A percentile compares a stretch with the other conserved stretches of the same genome.
Conservation (phyloP, 352 stramenopile genomes). For the Hyaloperonospora arabidopsidis region DNA sequence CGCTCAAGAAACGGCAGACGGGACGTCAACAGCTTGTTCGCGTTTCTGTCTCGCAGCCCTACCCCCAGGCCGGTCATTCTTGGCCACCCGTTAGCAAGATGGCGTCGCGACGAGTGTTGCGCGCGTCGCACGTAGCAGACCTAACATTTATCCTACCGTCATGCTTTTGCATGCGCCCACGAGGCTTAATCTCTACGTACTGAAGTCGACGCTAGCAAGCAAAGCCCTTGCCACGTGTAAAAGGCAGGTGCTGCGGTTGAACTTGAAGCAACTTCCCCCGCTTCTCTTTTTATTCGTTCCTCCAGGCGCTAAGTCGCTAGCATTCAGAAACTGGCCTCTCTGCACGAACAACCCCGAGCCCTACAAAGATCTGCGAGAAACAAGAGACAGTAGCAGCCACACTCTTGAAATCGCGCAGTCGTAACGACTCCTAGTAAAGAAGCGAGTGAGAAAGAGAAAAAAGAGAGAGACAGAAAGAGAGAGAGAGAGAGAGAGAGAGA, state of each 20-base stretch:
- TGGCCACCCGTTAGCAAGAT: conserved; percentile 9
- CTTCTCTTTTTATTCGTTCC: neutral
- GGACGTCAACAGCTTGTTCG: too few relatives aligned
- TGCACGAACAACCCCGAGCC: conserved; percentile 21
- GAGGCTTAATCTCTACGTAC: too few relatives aligned
- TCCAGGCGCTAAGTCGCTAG: neutral
- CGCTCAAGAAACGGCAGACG: too few relatives aligned
- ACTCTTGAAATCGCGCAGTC: conserved; percentile 22
- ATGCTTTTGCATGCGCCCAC: too few relatives aligned
- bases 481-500: too few relatives aligned
- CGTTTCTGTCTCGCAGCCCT: conserved; percentile 11
- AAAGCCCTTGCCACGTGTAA: too few relatives aligned
- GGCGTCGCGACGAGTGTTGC: neutral
- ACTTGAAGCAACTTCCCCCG: conserved; percentile 2
- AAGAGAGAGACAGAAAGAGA: too few relatives aligned
- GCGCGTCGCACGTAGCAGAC: neutral
- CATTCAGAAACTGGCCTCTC: conserved; percentile 22
- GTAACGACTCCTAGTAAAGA: conserved; percentile 14
- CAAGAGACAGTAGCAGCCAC: conserved; percentile 18
- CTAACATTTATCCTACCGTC: neutral
- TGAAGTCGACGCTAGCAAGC: too few relatives aligned
- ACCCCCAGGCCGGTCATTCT: conserved; percentile 6
- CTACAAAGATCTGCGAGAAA: conserved; percentile 13
- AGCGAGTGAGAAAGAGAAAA: neutral
- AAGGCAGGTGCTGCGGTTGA: conserved; percentile 13